Percentiles rank a stretch among this genome's conserved stretches.
Evolutionary conservation across 192 early-diverging fungal genomes (phyloP).

Genomic region (Anaeromyces robustus): DNA sequence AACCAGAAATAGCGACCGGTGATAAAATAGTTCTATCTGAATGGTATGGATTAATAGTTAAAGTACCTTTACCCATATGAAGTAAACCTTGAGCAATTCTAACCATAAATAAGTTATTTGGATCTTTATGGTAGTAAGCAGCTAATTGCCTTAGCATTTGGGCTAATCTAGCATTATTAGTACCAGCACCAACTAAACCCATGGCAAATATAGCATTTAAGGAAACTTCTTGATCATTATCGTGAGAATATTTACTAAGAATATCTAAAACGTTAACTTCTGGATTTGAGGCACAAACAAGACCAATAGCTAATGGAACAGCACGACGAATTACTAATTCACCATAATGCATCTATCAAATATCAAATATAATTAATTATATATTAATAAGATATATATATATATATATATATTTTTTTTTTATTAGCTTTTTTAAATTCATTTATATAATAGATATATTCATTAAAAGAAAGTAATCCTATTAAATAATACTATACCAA

Average conservation of each 20-base stretch:
- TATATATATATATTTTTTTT: too few relatives aligned
- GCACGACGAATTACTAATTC: constrained; percentile 83
- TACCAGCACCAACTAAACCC: constrained; percentile 96
- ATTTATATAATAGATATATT: too few relatives aligned
- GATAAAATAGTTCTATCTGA: constrained; percentile 83
- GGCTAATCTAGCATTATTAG: constrained; percentile 95
- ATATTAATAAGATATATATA: too few relatives aligned
- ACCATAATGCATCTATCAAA: constrained; percentile 86
- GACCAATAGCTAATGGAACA: constrained; percentile 86
- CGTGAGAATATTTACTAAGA: constrained; percentile 96
- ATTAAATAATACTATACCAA: too few relatives aligned
- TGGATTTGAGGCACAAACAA: constrained; percentile 94
- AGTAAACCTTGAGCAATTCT: constrained; percentile 72
- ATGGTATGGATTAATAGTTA: constrained; percentile 91
- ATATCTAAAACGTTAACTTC: constrained; percentile 81
- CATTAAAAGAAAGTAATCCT: too few relatives aligned
- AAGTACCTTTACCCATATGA: constrained; percentile 97
- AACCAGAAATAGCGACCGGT: constrained; percentile 68
- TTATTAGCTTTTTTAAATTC: too few relatives aligned
- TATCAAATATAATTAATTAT: too few relatives aligned
- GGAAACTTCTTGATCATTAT: constrained; percentile 89
- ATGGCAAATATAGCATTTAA: constrained; percentile 95
- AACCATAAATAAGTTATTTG: constrained; percentile 70
- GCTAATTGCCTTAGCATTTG: constrained; percentile 96
- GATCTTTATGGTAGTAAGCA: constrained; percentile 91